A percentile compares a stretch with the other conserved stretches of the same genome.
These are phyloP conservation scores for Leucosporidium yakuticum DNA, from an alignment of 768 basidiomycete genomes.

Conservation along the genomic window DNA sequence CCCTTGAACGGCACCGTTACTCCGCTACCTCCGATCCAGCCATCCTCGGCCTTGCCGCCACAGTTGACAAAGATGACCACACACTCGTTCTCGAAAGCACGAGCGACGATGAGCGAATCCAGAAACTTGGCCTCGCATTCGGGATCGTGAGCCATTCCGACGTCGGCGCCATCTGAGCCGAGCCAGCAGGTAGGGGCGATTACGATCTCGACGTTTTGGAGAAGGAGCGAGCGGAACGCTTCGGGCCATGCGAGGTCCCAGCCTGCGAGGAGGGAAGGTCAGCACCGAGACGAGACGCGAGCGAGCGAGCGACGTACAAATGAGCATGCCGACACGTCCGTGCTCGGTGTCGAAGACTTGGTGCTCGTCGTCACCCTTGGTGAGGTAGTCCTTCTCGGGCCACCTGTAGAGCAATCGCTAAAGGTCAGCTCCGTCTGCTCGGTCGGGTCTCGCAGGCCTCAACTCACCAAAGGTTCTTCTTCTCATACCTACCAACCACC, in stretches of 20 bases:
- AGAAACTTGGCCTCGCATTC: constrained; percentile 31
- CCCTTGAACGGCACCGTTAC: constrained; percentile 32
- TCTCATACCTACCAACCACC: constrained; percentile 25
- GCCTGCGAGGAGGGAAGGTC: not conserved
- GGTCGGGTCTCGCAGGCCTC: too few relatives aligned
- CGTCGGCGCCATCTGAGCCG: constrained; percentile 16
- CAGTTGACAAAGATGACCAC: constrained; percentile 28
- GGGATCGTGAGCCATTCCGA: constrained; percentile 18
- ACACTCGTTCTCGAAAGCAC: constrained; percentile 36
- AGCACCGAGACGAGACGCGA: not conserved
- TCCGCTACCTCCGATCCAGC: constrained; percentile 10
- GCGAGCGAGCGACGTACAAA: constrained; percentile 22
- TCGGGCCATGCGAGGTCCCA: constrained; percentile 25
- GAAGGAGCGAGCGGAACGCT: constrained; percentile 17
- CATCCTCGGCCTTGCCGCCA: constrained; percentile 15
- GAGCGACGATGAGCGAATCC: constrained; percentile 24
- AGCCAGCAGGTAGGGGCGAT: constrained; percentile 37
- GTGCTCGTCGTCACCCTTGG: constrained; percentile 22
- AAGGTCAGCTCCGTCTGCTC: too few relatives aligned
- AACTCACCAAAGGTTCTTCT: constrained; percentile 2
- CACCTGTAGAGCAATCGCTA: constrained; percentile 1
- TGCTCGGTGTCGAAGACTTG: constrained; percentile 35
- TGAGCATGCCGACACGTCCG: constrained; percentile 28
- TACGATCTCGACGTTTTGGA: constrained; percentile 21
- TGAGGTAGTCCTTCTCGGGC: constrained; percentile 30